phyloP scores from a whole-genome alignment of 768 basidiomycete genomes.

The Chlorophyllum brunneum region DNA sequence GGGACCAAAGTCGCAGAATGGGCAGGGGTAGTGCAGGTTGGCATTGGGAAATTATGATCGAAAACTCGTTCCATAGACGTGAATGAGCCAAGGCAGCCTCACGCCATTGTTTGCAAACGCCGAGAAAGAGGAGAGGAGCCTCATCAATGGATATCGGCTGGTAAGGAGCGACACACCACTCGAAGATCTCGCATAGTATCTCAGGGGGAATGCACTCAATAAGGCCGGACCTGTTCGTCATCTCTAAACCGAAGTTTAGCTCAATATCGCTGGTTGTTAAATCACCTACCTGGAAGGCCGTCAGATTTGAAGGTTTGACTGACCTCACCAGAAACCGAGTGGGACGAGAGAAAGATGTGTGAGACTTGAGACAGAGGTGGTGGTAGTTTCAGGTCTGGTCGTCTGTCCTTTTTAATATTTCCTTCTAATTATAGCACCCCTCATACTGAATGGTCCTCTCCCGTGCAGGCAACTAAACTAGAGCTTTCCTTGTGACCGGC shows the following conservation, averaged over 20 bases:
- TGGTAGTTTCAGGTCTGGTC: too few species aligned
- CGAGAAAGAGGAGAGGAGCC: not conserved
- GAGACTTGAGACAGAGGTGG: too few species aligned
- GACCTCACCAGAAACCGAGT: too few species aligned
- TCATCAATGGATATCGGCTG: not conserved
- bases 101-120: not conserved
- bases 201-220: not conserved
- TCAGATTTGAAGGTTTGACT: too few species aligned
- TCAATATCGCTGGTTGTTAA: too few species aligned
- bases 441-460: too few species aligned
- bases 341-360: too few species aligned
- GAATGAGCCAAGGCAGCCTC: not conserved
- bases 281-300: too few species aligned
- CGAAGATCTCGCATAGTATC: not conserved
- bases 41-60: not conserved
- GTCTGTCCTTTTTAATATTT: too few species aligned
- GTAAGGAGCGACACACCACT: not conserved
- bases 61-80: not conserved
- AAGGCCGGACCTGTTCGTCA: not conserved
- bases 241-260: not conserved
- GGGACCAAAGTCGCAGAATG: not conserved
- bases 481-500: too few species aligned
- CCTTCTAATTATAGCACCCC: too few species aligned
- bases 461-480: too few species aligned
- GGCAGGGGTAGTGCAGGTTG: not conserved